Percentiles rank a stretch among this genome's conserved stretches.
Conservation (phyloP, 176 grass and related monocot species). For the Carex scoparia region DNA sequence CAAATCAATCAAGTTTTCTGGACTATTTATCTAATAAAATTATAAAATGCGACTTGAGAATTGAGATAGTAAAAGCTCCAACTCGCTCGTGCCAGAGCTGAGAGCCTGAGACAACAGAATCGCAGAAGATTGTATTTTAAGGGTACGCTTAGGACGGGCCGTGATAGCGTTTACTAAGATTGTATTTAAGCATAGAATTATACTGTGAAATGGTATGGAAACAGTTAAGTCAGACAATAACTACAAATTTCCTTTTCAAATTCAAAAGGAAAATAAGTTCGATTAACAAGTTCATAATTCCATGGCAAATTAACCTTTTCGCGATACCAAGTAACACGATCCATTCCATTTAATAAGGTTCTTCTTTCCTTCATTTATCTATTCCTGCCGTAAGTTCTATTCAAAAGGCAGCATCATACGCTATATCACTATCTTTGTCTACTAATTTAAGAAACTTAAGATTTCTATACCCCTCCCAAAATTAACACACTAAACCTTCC, state of each 20-base stretch:
- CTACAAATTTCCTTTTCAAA: background rate
- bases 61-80: too few species aligned
- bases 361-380: background rate
- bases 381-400: background rate
- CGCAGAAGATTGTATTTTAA: too few species aligned
- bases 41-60: too few species aligned
- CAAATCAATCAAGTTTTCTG: too few species aligned
- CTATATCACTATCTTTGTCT: background rate
- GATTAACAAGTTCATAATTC: background rate
- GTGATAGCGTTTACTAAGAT: background rate
- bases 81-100: too few species aligned
- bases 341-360: background rate
- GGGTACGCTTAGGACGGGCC: too few species aligned
- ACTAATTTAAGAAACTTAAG: background rate
- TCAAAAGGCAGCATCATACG: slow-evolving; percentile 9
- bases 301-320: background rate
- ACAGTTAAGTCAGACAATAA: background rate
- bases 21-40: too few species aligned
- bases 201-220: background rate
- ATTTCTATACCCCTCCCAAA: background rate
- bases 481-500: background rate
- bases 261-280: background rate
- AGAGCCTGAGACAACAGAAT: too few species aligned
- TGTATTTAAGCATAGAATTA: background rate
- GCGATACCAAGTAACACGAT: background rate